These are phyloP conservation scores for Nicotiana benthamiana DNA, from an alignment of 257 asterid genomes.

Conservation along the genomic window DNA sequence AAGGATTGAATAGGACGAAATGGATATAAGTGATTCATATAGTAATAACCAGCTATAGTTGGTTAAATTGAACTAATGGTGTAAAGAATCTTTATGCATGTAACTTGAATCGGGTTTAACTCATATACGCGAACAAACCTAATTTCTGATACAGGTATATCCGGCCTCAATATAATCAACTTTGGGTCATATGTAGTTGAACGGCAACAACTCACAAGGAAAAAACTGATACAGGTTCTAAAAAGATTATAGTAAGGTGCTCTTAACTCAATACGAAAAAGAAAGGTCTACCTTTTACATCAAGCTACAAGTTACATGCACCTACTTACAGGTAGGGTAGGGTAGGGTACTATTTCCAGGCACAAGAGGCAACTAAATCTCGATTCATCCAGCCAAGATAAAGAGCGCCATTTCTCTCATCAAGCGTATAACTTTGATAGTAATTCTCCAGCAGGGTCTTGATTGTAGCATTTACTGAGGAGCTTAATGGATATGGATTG, in stretches of 20 bases:
- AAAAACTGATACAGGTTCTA: not conserved
- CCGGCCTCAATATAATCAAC: no score
- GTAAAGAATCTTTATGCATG: no score
- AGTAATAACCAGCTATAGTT: no score
- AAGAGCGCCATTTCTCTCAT: constrained; percentile 17
- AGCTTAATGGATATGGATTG: constrained; percentile 20
- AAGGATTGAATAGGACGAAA: no score
- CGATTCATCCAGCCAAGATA: constrained; percentile 23
- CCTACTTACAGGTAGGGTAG: not conserved
- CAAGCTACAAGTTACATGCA: not conserved
- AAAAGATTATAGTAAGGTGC: not conserved
- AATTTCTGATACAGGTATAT: no score
- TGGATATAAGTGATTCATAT: no score
- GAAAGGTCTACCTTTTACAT: not conserved
- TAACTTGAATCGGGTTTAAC: no score
- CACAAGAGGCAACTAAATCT: constrained; percentile 15
- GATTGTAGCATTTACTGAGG: constrained; percentile 23
- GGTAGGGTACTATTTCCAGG: constrained; percentile 7
- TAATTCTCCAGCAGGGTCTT: constrained; percentile 17
- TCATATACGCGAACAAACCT: no score
- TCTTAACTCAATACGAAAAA: not conserved
- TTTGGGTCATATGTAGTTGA: no score
- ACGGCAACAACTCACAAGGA: no score
- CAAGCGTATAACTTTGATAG: constrained; percentile 13
- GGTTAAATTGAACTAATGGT: no score